Conservation (phyloP, 1,139 yeast species). For the Suhomyces chickasaworum region DNA sequence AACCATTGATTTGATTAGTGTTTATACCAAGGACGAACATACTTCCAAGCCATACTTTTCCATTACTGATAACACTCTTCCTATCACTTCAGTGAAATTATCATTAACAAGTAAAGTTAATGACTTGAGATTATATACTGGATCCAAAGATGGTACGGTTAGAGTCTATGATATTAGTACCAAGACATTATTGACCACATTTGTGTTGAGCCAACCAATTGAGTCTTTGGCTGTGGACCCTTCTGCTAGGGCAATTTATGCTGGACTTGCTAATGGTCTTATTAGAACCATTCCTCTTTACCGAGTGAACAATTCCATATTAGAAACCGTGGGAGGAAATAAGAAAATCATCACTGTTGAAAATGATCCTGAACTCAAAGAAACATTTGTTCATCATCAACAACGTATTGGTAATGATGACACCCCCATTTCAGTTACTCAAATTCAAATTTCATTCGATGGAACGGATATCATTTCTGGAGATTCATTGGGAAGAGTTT, state of each 20-base stretch:
- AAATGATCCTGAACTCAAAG: constrained; percentile 50
- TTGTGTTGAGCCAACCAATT: constrained; percentile 63
- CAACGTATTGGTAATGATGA: constrained; percentile 20
- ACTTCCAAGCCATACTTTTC: constrained; percentile 46
- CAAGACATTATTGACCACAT: constrained; percentile 60
- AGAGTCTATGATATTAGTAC: constrained; percentile 59
- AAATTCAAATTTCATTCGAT: constrained; percentile 67
- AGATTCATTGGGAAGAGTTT: constrained; percentile 67
- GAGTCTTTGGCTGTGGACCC: constrained; percentile 73
- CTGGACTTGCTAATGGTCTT: constrained; percentile 66
- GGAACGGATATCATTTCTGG: constrained; percentile 78
- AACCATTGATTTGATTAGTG: constrained; percentile 57
- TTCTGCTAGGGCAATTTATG: constrained; percentile 73
- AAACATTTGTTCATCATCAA: constrained; percentile 62
- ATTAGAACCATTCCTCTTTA: constrained; percentile 63
- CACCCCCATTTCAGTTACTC: constrained; percentile 39
- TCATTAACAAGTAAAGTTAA: constrained; percentile 50
- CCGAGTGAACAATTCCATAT: constrained; percentile 42
- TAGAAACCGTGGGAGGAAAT: constrained; percentile 60
- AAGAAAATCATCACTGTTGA: constrained; percentile 55
- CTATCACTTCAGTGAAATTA: constrained; percentile 63
- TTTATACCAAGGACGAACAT: constrained; percentile 25
- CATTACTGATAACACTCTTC: constrained; percentile 75
- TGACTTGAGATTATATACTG: constrained; percentile 69
- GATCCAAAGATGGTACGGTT: constrained; percentile 75